A percentile compares a stretch with the other conserved stretches of the same genome.
phyloP scores from a whole-genome alignment of 2,329 filamentous ascomycete species.

The Cordyceps tenuipes region DNA sequence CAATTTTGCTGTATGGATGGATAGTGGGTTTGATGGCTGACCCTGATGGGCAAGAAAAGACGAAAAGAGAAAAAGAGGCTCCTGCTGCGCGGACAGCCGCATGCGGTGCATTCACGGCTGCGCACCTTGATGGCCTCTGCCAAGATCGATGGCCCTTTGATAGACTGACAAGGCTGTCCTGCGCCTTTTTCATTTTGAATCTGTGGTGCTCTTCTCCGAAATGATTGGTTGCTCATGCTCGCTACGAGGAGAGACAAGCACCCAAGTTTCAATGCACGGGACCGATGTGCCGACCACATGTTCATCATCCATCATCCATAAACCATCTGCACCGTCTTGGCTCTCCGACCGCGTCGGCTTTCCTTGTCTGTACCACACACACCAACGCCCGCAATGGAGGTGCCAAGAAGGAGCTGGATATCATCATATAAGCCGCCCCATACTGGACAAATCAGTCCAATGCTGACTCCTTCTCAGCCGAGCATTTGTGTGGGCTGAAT shows the following conservation, averaged over 20 bases:
- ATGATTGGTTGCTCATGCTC: background rate
- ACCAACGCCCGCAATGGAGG: background rate
- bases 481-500: background rate
- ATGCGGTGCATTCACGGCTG: background rate
- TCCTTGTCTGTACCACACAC: background rate
- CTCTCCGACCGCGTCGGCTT: background rate
- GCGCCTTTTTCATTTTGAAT: background rate
- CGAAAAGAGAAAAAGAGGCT: background rate
- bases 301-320: background rate
- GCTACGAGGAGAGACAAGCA: no score
- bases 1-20: background rate
- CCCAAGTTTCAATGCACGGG: no score
- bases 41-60: background rate
- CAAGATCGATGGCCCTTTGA: background rate
- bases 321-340: background rate
- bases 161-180: background rate
- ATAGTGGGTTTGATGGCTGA: background rate
- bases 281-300: background rate
- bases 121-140: slow-evolving; percentile 7
- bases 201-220: background rate
- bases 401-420: background rate
- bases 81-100: background rate
- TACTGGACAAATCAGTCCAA: background rate
- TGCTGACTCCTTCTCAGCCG: background rate
- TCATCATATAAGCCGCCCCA: background rate